Percentiles rank a stretch among this genome's conserved stretches.
Conservation (phyloP, 305 asterid genomes). For the Fraxinus dipetala region DNA sequence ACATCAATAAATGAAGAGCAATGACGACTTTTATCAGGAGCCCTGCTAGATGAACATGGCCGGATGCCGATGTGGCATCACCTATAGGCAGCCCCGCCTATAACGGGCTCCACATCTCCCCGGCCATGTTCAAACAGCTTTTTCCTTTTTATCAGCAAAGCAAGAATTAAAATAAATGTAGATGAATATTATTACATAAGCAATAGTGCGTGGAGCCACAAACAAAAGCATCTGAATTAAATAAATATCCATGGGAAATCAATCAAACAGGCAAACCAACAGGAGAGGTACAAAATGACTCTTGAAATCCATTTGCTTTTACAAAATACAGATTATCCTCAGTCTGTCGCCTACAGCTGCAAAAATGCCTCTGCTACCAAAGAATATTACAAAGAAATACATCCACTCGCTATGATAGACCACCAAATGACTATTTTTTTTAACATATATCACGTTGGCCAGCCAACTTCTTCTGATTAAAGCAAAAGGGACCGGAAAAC, state of each 20-base stretch:
- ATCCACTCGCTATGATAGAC: slow-evolving; percentile 38
- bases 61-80: neutral
- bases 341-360: slow-evolving; percentile 46
- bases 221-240: neutral
- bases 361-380: slow-evolving; percentile 47
- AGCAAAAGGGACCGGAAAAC: slow-evolving; percentile 5
- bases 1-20: neutral
- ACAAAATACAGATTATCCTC: slow-evolving; percentile 27
- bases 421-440: slow-evolving; percentile 23
- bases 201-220: neutral
- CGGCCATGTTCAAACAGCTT: neutral
- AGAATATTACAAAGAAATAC: slow-evolving; percentile 50
- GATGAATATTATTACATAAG: neutral
- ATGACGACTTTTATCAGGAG: neutral
- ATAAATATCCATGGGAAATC: neutral
- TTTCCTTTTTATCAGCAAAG: neutral
- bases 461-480: slow-evolving; percentile 12
- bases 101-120: neutral
- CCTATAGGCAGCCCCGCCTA: no score
- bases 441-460: slow-evolving; percentile 10
- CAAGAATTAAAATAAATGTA: neutral
- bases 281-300: neutral
- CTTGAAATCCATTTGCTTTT: slow-evolving; percentile 2
- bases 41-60: neutral
- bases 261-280: neutral